A percentile compares a stretch with the other conserved stretches of the same genome.
phyloP scores from a whole-genome alignment of 768 basidiomycete species.

The Lentinula lateritia region DNA sequence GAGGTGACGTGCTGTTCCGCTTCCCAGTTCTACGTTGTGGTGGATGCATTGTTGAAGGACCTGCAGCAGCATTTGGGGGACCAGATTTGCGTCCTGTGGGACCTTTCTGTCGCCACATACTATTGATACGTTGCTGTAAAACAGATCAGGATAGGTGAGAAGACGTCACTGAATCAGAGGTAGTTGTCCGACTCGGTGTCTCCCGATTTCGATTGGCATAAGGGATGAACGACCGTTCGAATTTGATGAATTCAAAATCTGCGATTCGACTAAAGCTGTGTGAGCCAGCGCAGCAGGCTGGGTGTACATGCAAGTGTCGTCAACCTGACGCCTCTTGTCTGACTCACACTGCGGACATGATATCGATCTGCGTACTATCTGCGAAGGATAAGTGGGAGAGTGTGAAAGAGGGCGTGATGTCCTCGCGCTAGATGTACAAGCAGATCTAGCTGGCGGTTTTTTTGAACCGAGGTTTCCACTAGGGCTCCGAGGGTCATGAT shows the following conservation, averaged over 20 bases:
- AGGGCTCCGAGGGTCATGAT: neutral
- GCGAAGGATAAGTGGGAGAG: neutral
- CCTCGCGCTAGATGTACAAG: neutral
- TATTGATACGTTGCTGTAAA: constrained; percentile 31
- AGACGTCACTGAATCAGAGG: neutral
- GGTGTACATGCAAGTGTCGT: neutral
- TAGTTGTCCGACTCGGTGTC: neutral
- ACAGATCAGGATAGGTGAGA: neutral
- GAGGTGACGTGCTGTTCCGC: constrained; percentile 58
- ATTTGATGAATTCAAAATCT: neutral
- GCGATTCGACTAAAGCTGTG: neutral
- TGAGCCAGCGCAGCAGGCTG: neutral
- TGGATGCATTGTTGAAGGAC: constrained; percentile 34
- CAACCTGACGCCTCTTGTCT: neutral
- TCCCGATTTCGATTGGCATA: neutral
- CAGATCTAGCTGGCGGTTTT: neutral
- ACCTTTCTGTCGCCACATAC: constrained; percentile 14
- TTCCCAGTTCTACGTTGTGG: constrained; percentile 32
- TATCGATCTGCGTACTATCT: neutral
- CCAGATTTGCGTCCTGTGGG: constrained; percentile 19
- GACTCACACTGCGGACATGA: neutral
- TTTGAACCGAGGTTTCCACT: neutral
- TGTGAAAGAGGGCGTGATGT: neutral
- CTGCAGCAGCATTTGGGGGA: constrained; percentile 29
- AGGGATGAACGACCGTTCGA: neutral